phyloP scores from a whole-genome alignment of 495 filamentous ascomycete genomes.

The Aspergillus mulundensis region DNA sequence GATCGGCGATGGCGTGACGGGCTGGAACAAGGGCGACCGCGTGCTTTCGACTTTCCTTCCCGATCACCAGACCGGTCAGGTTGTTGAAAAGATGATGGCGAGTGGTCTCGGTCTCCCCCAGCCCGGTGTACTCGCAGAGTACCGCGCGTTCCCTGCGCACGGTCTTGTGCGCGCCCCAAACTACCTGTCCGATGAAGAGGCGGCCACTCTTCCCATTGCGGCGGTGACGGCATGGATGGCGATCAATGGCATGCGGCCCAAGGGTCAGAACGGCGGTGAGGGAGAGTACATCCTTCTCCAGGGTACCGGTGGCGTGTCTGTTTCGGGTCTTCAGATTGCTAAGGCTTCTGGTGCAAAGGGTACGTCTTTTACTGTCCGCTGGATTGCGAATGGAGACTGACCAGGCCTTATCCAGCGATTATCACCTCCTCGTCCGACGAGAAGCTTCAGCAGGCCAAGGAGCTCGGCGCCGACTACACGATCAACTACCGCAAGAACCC shows the following conservation, averaged over 20 bases:
- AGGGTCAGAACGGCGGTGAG: slow-evolving; percentile 55
- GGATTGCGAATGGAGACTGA: background rate
- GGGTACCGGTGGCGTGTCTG: slow-evolving; percentile 74
- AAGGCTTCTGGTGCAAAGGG: slow-evolving; percentile 70
- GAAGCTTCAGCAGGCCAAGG: slow-evolving; percentile 61
- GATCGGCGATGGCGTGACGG: slow-evolving; percentile 59
- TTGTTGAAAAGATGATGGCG: slow-evolving; percentile 40
- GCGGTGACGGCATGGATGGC: slow-evolving; percentile 78
- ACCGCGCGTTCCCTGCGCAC: slow-evolving; percentile 62
- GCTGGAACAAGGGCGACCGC: slow-evolving; percentile 64
- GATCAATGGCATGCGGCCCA: slow-evolving; percentile 61
- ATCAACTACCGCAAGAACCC: slow-evolving; percentile 67
- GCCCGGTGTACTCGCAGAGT: slow-evolving; percentile 65
- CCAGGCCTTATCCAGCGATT: slow-evolving; percentile 44
- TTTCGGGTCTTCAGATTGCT: slow-evolving; percentile 75
- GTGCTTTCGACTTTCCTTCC: slow-evolving; percentile 77
- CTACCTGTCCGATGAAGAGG: slow-evolving; percentile 61
- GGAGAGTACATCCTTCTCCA: slow-evolving; percentile 69
- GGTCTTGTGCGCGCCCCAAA: slow-evolving; percentile 61
- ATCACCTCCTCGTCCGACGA: slow-evolving; percentile 68
- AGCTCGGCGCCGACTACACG: slow-evolving; percentile 50
- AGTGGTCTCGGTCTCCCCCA: slow-evolving; percentile 63
- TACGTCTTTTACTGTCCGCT: slow-evolving; percentile 14
- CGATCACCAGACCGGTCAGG: slow-evolving; percentile 59
- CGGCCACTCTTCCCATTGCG: slow-evolving; percentile 64